phyloP scores from a whole-genome alignment of 2,329 filamentous ascomycete species.

The Scopulariopsis brevicaulis region DNA sequence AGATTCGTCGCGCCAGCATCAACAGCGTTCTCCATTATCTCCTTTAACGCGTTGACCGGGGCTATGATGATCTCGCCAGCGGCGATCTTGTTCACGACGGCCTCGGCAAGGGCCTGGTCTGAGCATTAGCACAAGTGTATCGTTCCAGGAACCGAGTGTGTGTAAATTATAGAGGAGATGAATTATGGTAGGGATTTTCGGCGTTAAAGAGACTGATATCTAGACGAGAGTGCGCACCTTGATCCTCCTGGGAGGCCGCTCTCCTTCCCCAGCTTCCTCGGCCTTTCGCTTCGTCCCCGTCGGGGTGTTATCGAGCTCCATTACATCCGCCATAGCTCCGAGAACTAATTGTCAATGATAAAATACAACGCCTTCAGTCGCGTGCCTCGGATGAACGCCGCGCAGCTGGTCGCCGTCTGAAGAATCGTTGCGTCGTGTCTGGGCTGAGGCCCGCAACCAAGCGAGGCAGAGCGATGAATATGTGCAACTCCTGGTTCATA shows the following conservation, averaged over 20 bases:
- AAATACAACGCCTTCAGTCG: neutral
- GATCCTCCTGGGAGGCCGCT: conserved; percentile 33
- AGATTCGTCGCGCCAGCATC: conserved; percentile 91
- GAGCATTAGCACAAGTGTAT: neutral
- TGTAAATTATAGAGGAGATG: neutral
- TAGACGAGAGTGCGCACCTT: conserved; percentile 19
- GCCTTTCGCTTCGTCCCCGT: conserved; percentile 39
- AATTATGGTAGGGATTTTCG: neutral
- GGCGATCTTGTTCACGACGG: conserved; percentile 97
- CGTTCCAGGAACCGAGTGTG: neutral
- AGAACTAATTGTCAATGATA: neutral
- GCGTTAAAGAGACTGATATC: neutral
- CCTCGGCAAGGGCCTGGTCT: conserved; percentile 68
- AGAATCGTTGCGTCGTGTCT: too few relatives aligned
- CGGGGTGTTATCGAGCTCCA: conserved; percentile 28
- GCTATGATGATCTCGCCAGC: conserved; percentile 97
- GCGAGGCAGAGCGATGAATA: too few relatives aligned
- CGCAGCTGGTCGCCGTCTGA: too few relatives aligned
- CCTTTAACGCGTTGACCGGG: conserved; percentile 90
- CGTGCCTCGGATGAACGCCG: too few relatives aligned
- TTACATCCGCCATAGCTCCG: conserved; percentile 22
- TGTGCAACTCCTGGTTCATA: too few relatives aligned
- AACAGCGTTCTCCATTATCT: conserved; percentile 92
- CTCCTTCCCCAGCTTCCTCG: conserved; percentile 21
- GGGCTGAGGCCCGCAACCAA: too few relatives aligned